Evolutionary conservation across 2,329 filamentous ascomycete species (phyloP).

Genomic region (Trichoderma sp.): DNA sequence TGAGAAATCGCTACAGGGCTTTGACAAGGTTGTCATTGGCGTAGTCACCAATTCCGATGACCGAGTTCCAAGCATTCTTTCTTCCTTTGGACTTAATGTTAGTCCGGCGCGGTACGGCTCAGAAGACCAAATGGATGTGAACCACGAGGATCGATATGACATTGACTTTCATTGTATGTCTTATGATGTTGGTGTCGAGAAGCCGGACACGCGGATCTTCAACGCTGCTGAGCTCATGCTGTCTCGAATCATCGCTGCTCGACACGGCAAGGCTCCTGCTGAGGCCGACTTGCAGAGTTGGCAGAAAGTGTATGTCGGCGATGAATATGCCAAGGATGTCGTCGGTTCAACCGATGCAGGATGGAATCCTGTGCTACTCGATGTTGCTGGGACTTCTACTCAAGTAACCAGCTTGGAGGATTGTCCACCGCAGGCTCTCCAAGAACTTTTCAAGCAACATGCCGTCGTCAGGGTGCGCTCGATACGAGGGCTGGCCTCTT

Average conservation of each 20-base stretch:
- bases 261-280: constrained; percentile 13
- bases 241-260: constrained; percentile 27
- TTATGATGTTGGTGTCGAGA: constrained; percentile 60
- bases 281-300: constrained; percentile 27
- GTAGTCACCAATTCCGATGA: constrained; percentile 63
- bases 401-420: constrained; percentile 20
- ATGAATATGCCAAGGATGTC: constrained; percentile 51
- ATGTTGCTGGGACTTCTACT: constrained; percentile 9
- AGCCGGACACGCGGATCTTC: constrained; percentile 57
- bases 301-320: constrained; percentile 53
- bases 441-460: constrained; percentile 18
- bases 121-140: neutral
- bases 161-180: constrained; percentile 60
- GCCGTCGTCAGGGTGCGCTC: constrained; percentile 22
- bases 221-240: constrained; percentile 49
- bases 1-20: constrained; percentile 22
- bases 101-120: constrained; percentile 33
- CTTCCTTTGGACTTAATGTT: constrained; percentile 51
- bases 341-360: constrained; percentile 39
- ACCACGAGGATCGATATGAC: constrained; percentile 24
- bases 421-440: constrained; percentile 1
- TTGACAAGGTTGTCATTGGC: constrained; percentile 47
- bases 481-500: constrained; percentile 19
- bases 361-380: constrained; percentile 28
- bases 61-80: constrained; percentile 52